Evolutionary conservation across 2,329 filamentous ascomycete genomes (phyloP), one percentile per base, ranked within the genome.

Genomic region (Colletotrichum cordylinicola): DNA sequence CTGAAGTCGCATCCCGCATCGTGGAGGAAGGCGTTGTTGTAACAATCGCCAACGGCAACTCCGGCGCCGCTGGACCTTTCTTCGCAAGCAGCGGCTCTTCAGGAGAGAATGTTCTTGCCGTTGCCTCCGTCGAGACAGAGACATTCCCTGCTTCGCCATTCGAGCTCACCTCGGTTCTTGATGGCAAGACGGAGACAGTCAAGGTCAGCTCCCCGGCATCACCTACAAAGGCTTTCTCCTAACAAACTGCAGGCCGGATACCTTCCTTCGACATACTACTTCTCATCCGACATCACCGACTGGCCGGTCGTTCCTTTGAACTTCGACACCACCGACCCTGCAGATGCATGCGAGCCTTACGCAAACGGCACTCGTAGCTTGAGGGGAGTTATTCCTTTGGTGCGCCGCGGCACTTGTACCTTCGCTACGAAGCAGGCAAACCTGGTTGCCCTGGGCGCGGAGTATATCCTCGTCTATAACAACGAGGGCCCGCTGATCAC

Each of bases 21-120:
- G 85, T 84, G 13, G 84, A 87, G 9, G 81, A 85, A 27, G 89
- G 89, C 9, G 83, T 90, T 1, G 85, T 90, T 10, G 85, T 90
- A 18, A 86, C 87, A 12, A 86, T 90, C 29, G 86, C 89, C 2
- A 88, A 87, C 6, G 89, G 90, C 16, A 91, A 91, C 70, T 85
- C 87, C 18, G 89, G 90, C 29, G 82, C 82, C 16, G 80, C 82
- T 13, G 89, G 89, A 0, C 84, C 89, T 0, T 90, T 91, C 80
- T 88, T 85, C 35, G 82, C 83, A 8, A 83, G 82, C 56, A 83
- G 82, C 6, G 87, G 86, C 5, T 83, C 86, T 3, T 83, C 85
- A 9, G 87, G 85, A 5, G 82, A 81, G 35, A 82, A 85, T n/a
- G 86, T 87, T 5, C 83, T 87, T 12, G 82, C 86, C 5, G 84